Base-by-base conservation (phyloP, 192 early-diverging fungal species). In the Endogone sp. region DNA sequence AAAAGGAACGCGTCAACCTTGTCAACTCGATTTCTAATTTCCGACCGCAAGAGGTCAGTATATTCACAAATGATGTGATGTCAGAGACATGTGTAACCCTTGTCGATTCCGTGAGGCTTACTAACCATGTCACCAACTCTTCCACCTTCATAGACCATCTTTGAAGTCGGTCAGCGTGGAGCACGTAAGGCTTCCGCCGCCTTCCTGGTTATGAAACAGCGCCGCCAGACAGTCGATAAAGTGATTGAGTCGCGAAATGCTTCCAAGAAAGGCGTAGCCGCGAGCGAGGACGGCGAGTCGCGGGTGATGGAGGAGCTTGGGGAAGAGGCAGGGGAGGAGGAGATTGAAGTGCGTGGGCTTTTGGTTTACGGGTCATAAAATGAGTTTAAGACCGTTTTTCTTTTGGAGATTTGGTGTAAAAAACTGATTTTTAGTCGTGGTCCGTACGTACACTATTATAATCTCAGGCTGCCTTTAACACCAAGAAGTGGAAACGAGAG, bases 91-190 rank as follows among this genome's bases (percentile, higher is more conserved):
- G n/a, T n/a, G 20, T 11, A 70, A 3, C 54, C 70, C 8, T 20
- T 64, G 9, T 68, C 21, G 13, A 26, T 29, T 65, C 32, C 27
- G 30, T 16, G n/a, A 3, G 37, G 10, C 29, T 76, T 70, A 73
- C 32, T 49, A 49, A 49, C 37, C 37, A 6, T 2, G 6, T 49
- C 37, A 49, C 37, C 37, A 6, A 4, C 16, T 49, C 37, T 11
- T 49, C 16, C 37, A 6, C 6, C 16, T 49, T 55, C 49, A 59
- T 54, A 84, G 81, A 97, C 97, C 3, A 90, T 99, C 29, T 99
- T 99, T 74, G 97, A 99, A 71, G 84, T 95, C 31, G 94, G 94
- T 26, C 90, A 85, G 61, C 86, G 93, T 65, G 97, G 97, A 29
- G 74, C 78, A 64, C 95, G 90, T 73, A 83, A 92, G 29, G 63